These are phyloP conservation scores for Rhododendron griersonianum DNA, from an alignment of 148 eudicot genomes.

Conservation along the genomic window DNA sequence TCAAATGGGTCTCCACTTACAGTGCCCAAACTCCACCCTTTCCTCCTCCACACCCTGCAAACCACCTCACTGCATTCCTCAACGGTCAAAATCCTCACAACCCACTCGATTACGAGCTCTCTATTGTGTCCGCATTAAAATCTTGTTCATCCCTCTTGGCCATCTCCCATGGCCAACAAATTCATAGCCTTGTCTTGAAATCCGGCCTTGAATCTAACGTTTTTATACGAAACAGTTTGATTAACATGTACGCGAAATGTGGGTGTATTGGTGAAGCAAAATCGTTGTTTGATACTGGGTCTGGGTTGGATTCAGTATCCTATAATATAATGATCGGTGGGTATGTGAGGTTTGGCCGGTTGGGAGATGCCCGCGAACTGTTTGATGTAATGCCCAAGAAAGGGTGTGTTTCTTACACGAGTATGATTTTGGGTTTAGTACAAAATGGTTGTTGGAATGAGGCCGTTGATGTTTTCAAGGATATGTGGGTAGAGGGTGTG, in stretches of 20 bases:
- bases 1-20: slow-evolving; percentile 32
- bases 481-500: slow-evolving; percentile 58
- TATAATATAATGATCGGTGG: slow-evolving; percentile 72
- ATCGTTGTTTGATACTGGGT: slow-evolving; percentile 31
- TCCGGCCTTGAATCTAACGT: slow-evolving; percentile 50
- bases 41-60: slow-evolving; percentile 8
- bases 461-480: slow-evolving; percentile 51
- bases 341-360: slow-evolving; percentile 46
- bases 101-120: slow-evolving; percentile 32
- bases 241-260: slow-evolving; percentile 67
- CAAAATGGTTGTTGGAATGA: slow-evolving; percentile 41
- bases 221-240: slow-evolving; percentile 72
- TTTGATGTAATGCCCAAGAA: slow-evolving; percentile 66
- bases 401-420: slow-evolving; percentile 70
- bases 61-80: slow-evolving; percentile 32
- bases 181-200: slow-evolving; percentile 54
- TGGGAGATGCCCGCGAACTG: slow-evolving; percentile 59
- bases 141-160: slow-evolving; percentile 47
- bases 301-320: slow-evolving; percentile 46
- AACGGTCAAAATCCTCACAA: slow-evolving; percentile 5
- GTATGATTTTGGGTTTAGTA: slow-evolving; percentile 78
- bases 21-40: slow-evolving; percentile 14
- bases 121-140: slow-evolving; percentile 56
- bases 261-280: slow-evolving; percentile 44
- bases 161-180: slow-evolving; percentile 48